Evolutionary conservation across 805 yeast species (phyloP).

Genomic region (Saccharomyces jurei): DNA sequence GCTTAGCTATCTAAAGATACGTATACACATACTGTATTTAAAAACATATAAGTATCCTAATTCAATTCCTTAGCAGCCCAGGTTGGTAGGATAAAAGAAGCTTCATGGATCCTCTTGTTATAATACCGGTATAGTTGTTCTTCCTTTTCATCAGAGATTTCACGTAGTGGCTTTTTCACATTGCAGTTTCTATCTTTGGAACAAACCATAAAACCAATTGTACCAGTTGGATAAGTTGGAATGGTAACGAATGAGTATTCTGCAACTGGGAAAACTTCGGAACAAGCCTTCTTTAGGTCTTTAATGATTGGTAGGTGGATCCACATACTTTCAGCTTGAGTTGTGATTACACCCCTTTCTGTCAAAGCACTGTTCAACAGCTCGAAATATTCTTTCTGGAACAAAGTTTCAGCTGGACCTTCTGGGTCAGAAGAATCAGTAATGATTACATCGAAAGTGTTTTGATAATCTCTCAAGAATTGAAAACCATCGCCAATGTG

Average conservation of each 20-base stretch:
- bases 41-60: not conserved
- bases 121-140: conserved; percentile 67
- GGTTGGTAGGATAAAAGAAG: conserved; percentile 85
- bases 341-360: conserved; percentile 81
- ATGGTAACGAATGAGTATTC: conserved; percentile 87
- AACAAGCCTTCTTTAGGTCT: conserved; percentile 73
- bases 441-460: conserved; percentile 87
- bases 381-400: conserved; percentile 87
- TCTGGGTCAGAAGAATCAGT: conserved; percentile 98
- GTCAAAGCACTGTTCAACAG: conserved; percentile 81
- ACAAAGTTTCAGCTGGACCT: conserved; percentile 92
- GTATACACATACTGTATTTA: not conserved
- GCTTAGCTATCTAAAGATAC: not conserved
- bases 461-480: conserved; percentile 74
- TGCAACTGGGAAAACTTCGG: conserved; percentile 80
- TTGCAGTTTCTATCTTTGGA: conserved; percentile 60
- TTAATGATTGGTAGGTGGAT: conserved; percentile 78
- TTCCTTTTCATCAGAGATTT: conserved; percentile 54
- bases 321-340: conserved; percentile 96
- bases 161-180: conserved; percentile 63
- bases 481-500: conserved; percentile 97
- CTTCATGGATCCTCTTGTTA: conserved; percentile 74
- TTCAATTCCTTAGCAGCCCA: conserved; percentile 62
- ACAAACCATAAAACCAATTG: conserved; percentile 97
- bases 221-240: conserved; percentile 96